Percentiles rank a stretch among this genome's conserved stretches.
Evolutionary conservation across 306 rosid genomes (phyloP).

Genomic region (Ammopiptanthus mongolicus): DNA sequence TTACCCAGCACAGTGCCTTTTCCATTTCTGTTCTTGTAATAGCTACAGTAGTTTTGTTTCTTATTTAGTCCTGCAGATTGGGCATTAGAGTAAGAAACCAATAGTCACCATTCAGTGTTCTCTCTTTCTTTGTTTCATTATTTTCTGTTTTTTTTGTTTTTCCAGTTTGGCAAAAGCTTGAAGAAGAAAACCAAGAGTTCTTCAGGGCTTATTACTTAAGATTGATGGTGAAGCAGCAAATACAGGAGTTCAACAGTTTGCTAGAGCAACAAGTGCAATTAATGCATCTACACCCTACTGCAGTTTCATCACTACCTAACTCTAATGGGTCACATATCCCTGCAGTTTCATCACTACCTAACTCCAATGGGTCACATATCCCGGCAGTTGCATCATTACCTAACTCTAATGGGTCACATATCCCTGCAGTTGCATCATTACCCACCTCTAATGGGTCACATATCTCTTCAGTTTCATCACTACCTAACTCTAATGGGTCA

Average conservation of each 20-base stretch:
- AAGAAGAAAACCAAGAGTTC: conserved; percentile 87
- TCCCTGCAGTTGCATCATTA: conserved; percentile 27
- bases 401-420: conserved; percentile 70
- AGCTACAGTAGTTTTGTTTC: not conserved
- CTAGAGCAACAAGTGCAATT: conserved; percentile 62
- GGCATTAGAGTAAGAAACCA: not conserved
- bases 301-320: conserved; percentile 38
- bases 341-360: conserved; percentile 37
- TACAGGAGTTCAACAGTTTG: conserved; percentile 73
- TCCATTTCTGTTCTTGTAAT: not conserved
- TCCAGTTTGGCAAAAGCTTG: conserved; percentile 95
- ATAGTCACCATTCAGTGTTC: not conserved
- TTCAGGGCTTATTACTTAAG: conserved; percentile 85
- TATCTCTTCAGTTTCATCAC: conserved; percentile 23
- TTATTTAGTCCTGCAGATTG: not conserved
- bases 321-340: conserved; percentile 81
- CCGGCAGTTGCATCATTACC: conserved; percentile 23
- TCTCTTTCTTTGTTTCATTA: not conserved
- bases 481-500: conserved; percentile 57
- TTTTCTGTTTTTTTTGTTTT: conserved; percentile 9
- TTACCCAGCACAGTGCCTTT: not conserved
- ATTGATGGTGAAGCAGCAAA: conserved; percentile 81
- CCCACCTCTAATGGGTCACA: conserved; percentile 65
- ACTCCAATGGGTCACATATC: conserved; percentile 67
- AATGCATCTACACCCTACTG: conserved; percentile 57